These are phyloP conservation scores for Tetradesmus obliquus DNA, from an alignment of 139 green algal species.

Conservation along the genomic window DNA sequence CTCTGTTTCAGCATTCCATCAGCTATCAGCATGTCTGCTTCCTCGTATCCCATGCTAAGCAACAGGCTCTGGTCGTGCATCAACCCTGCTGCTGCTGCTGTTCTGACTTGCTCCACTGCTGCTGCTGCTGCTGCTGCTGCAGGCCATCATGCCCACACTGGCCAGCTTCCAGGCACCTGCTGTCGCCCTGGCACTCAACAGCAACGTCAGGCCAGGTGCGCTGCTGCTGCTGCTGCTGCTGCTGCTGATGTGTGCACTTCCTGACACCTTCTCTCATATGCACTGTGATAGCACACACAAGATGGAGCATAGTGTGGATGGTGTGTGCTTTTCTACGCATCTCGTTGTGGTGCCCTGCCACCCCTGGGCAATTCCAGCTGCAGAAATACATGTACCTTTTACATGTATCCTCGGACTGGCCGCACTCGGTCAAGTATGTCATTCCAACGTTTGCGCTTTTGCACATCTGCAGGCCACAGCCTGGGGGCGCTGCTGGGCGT, in stretches of 20 bases:
- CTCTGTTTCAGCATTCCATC: no score
- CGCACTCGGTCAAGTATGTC: not conserved
- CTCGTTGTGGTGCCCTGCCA: no score
- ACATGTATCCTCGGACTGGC: not conserved
- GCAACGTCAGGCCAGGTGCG: slow-evolving; percentile 50
- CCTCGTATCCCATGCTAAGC: no score
- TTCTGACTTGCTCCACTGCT: not conserved
- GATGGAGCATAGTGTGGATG: no score
- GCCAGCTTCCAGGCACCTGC: slow-evolving; percentile 13
- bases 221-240: not conserved
- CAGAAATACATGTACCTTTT: no score
- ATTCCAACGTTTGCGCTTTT: not conserved
- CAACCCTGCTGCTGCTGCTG: not conserved
- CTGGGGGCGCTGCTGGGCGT: no score
- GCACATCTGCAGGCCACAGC: slow-evolving; percentile 49
- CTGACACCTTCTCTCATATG: no score
- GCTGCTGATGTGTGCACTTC: not conserved
- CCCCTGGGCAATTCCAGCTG: no score
- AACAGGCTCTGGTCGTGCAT: not conserved
- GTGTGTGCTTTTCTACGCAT: no score
- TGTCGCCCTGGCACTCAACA: slow-evolving; percentile 35
- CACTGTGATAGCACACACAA: no score
- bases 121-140: slow-evolving; percentile 33
- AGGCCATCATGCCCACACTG: slow-evolving; percentile 57
- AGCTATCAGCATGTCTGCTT: no score